These are phyloP conservation scores for Trichoderma sp. DNA, from an alignment of 2,329 filamentous ascomycete genomes.

Conservation along the genomic window DNA sequence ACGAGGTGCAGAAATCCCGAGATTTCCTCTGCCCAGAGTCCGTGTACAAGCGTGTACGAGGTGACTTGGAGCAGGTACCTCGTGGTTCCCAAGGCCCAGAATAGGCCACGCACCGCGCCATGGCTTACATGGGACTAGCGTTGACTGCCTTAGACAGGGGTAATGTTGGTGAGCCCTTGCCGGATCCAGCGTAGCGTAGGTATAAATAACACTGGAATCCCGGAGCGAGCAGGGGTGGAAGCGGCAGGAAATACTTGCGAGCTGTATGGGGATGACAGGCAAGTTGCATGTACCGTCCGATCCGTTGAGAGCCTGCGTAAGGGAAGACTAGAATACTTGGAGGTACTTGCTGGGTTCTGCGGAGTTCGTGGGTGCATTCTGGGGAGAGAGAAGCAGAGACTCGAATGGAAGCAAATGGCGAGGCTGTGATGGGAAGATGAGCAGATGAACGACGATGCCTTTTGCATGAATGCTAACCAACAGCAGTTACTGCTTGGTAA, in stretches of 20 bases:
- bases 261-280: not conserved
- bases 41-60: not conserved
- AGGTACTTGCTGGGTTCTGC: too few species aligned
- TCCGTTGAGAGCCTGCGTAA: not conserved
- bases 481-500: too few species aligned
- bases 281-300: not conserved
- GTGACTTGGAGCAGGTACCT: slow-evolving; percentile 1
- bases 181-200: slow-evolving; percentile 12
- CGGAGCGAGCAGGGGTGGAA: slow-evolving; percentile 3
- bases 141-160: slow-evolving; percentile 9
- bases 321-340: not conserved
- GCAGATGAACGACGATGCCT: too few species aligned
- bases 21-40: slow-evolving; percentile 11
- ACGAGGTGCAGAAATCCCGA: slow-evolving; percentile 51
- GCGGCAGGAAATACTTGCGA: not conserved
- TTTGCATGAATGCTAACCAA: too few species aligned
- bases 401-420: too few species aligned
- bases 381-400: too few species aligned
- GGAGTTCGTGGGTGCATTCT: too few species aligned
- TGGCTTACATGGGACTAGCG: slow-evolving; percentile 4
- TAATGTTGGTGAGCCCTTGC: slow-evolving; percentile 2
- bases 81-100: slow-evolving; percentile 12
- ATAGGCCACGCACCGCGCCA: slow-evolving; percentile 6
- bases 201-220: slow-evolving; percentile 17
- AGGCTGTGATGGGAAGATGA: too few species aligned